phyloP scores from a whole-genome alignment of 2,329 filamentous ascomycete species.

The Claviceps capensis region DNA sequence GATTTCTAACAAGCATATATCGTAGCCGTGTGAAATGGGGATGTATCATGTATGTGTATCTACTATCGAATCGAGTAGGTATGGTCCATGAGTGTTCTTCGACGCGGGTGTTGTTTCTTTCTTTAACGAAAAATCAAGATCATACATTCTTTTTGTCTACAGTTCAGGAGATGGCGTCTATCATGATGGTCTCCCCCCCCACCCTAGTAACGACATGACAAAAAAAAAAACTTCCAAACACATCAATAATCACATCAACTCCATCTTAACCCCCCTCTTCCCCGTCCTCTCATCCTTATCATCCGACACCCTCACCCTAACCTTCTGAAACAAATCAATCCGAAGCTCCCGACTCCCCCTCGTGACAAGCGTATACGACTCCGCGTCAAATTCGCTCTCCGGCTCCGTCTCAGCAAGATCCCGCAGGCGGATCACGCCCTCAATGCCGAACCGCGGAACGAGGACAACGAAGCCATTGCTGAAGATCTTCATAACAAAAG shows the following conservation, averaged over 20 bases:
- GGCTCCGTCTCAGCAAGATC: conserved; percentile 71
- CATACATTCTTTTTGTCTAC: no score
- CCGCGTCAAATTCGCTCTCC: conserved; percentile 70
- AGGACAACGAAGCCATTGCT: conserved; percentile 96
- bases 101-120: no score
- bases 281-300: conserved; percentile 92
- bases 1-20: no score
- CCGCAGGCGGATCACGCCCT: conserved; percentile 74
- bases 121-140: no score
- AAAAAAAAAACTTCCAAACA: no score
- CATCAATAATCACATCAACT: conserved; percentile 26
- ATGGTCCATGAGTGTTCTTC: no score
- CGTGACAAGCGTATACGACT: conserved; percentile 63
- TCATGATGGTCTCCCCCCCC: no score
- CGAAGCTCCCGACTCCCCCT: conserved; percentile 39
- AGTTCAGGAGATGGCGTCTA: no score
- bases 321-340: conserved; percentile 84
- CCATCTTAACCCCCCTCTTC: conserved; percentile 79
- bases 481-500: conserved; percentile 94
- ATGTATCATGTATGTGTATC: no score
- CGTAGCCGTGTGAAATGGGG: no score
- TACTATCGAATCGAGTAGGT: no score
- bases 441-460: conserved; percentile 89
- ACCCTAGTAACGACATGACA: no score
- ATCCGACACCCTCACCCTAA: conserved; percentile 77